Percentiles rank a stretch among this genome's conserved stretches.
These are phyloP conservation scores for Ceratobasidium sp. DNA, from an alignment of 1,284 basidiomycete genomes.

Conservation along the genomic window DNA sequence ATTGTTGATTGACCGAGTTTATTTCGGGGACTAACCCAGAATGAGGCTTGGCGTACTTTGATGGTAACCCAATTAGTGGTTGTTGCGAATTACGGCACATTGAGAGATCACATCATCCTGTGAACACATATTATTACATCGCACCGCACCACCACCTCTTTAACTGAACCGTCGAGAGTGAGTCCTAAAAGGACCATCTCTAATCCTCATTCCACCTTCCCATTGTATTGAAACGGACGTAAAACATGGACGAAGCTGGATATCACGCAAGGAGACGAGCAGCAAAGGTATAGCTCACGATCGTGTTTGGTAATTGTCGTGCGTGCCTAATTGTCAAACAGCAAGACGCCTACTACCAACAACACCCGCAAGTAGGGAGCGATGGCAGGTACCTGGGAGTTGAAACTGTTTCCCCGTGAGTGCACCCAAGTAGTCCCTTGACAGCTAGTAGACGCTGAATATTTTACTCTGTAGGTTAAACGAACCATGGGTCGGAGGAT, in stretches of 20 bases:
- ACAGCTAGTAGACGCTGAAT: constrained; percentile 6
- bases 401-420: constrained; percentile 36
- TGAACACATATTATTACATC: neutral
- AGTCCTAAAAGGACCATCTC: neutral
- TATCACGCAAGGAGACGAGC: constrained; percentile 41
- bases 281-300: constrained; percentile 35
- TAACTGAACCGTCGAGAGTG: no score
- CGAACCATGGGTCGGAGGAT: constrained; percentile 37
- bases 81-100: no score
- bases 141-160: no score
- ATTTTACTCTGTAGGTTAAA: constrained; percentile 16
- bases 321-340: constrained; percentile 6
- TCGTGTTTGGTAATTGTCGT: neutral
- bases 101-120: constrained; percentile 11
- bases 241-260: constrained; percentile 44
- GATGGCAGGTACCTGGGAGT: constrained; percentile 37
- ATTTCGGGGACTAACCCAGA: no score
- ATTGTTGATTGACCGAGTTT: no score
- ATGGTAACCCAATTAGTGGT: no score
- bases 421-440: constrained; percentile 19
- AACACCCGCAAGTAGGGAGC: constrained; percentile 19
- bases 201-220: neutral
- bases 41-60: no score
- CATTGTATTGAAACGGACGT: neutral
- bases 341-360: constrained; percentile 29